phyloP scores from a whole-genome alignment of 345 rosid genomes.

The Brassica napus region DNA sequence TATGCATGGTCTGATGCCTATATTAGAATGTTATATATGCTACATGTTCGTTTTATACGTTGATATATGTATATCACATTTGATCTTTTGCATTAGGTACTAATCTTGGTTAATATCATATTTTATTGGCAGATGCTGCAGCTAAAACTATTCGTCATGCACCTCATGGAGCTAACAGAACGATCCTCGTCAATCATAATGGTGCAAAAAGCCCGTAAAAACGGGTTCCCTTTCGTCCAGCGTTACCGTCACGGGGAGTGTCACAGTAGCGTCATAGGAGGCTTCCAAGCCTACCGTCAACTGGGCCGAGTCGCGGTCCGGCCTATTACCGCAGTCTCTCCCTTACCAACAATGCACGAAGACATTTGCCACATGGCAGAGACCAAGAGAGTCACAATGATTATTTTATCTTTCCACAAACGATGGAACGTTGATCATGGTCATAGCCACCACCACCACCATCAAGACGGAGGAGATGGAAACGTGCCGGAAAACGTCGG shows the following conservation, averaged over 20 bases:
- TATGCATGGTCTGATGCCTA: background rate
- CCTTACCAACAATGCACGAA: slow-evolving; percentile 69
- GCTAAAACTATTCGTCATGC: slow-evolving; percentile 74
- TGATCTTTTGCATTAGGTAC: background rate
- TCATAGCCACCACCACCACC: slow-evolving; percentile 25
- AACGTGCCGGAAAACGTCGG: slow-evolving; percentile 60
- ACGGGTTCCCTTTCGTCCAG: slow-evolving; percentile 74
- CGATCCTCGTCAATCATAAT: slow-evolving; percentile 75
- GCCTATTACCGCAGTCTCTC: slow-evolving; percentile 62
- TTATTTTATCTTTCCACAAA: slow-evolving; percentile 77
- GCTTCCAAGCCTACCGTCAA: slow-evolving; percentile 74
- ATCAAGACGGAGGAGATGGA: slow-evolving; percentile 37
- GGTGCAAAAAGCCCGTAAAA: slow-evolving; percentile 63
- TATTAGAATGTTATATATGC: background rate
- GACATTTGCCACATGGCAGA: slow-evolving; percentile 88
- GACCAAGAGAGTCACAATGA: slow-evolving; percentile 58
- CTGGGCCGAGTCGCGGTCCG: slow-evolving; percentile 65
- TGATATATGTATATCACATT: background rate
- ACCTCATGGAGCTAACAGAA: slow-evolving; percentile 78
- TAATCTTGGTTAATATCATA: background rate
- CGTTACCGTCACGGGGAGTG: slow-evolving; percentile 55
- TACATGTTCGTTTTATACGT: background rate
- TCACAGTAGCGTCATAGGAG: slow-evolving; percentile 55
- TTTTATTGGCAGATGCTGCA: slow-evolving; percentile 20
- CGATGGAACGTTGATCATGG: slow-evolving; percentile 55